Conservation (phyloP, 768 basidiomycete genomes). For the Coprinopsis cinerea region DNA sequence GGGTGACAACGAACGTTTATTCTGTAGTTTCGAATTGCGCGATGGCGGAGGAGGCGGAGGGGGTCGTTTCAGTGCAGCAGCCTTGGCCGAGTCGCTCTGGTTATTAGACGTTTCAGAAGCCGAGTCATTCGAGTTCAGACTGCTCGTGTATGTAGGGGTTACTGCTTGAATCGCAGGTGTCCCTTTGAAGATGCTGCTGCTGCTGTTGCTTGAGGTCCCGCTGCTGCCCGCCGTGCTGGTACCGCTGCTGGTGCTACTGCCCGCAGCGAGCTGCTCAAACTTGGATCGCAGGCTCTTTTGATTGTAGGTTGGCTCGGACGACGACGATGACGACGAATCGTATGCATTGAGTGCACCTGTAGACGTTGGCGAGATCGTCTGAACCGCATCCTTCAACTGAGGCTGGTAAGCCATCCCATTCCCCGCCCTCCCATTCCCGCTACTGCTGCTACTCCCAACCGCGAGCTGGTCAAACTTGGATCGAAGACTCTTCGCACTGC, state of each 20-base stretch:
- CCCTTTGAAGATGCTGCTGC: neutral
- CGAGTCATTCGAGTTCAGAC: neutral
- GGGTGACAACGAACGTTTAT: constrained; percentile 32
- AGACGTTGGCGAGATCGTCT: too few species aligned
- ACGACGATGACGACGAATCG: too few species aligned
- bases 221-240: constrained; percentile 21
- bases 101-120: neutral
- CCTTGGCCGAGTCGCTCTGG: neutral
- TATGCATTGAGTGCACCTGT: too few species aligned
- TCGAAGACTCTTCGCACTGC: constrained; percentile 63
- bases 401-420: too few species aligned
- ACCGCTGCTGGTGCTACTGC: constrained; percentile 18
- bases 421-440: too few species aligned
- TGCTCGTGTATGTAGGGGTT: neutral
- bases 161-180: neutral
- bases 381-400: too few species aligned
- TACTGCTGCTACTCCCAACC: neutral
- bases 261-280: constrained; percentile 47
- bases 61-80: constrained; percentile 32
- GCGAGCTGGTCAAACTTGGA: constrained; percentile 71
- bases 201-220: neutral
- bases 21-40: constrained; percentile 25
- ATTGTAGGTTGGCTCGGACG: too few species aligned
- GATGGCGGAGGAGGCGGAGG: constrained; percentile 60
- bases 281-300: constrained; percentile 62